Evolutionary conservation across 306 rosid species (phyloP), one percentile per base, ranked within the genome.

Genomic region (Fragaria vesca): DNA sequence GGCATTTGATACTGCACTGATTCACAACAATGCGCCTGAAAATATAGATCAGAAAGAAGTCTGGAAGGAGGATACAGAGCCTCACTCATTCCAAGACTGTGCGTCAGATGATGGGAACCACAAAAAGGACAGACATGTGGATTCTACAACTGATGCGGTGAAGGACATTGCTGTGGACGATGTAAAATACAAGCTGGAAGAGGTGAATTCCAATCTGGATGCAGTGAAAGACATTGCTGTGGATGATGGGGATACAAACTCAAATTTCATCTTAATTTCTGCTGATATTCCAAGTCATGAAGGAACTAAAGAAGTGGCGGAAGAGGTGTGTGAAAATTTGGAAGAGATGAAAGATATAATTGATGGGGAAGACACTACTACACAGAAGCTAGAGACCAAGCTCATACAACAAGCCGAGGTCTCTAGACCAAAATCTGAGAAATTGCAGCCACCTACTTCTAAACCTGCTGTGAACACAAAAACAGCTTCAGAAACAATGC

Each of bases 101-200:
- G 46, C 92, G 0, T 83, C 91, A 62, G 88, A 87, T 75, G 91
- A 87, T 43, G 92, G 88, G 85, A 86, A 81, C 78, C 83, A 61
- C 52, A 91, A 86, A 81, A 90, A 78, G 79, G 89, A 83, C 75
- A 79, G 63, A 72, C 86, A 69, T 86, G 72, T 71, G 72, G 82
- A 90, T 89, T 80, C 82, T 76, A 78, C 78, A 75, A 66, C 79
- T 38, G 90, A 88, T 83, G 82, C 83, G 2, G 97, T 96, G 81
- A 96, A 96, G 86, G 99, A 93, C 80, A 96, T 96, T 71, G 77
- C 90, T 57, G 91, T 96, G 73, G 97, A 91, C 30, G 98, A 93
- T 79, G 96, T 91, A 72, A 89, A 89, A 74, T 95, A 86, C 79
- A 89, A 86, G 86, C 80, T 87, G 78, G 84, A 82, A 82, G 86